Conservation (phyloP, 2,329 filamentous ascomycete genomes). For the Alternaria sp. region DNA sequence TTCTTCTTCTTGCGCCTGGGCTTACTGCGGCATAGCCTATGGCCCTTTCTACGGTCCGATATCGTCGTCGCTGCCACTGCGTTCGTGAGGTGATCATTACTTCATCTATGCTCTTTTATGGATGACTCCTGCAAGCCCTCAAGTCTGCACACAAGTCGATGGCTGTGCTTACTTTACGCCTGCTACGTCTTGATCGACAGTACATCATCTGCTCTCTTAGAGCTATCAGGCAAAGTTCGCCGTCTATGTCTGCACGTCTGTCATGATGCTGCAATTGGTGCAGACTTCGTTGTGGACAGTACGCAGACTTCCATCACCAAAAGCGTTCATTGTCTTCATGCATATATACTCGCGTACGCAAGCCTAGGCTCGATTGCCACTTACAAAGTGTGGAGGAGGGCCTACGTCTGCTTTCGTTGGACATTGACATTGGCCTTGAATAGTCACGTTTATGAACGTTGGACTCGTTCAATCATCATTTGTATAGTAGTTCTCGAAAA, state of each 20-base stretch:
- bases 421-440: neutral
- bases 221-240: neutral
- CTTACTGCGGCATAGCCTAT: constrained; percentile 12
- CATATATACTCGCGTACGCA: constrained; percentile 9
- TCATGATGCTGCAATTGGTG: constrained; percentile 2
- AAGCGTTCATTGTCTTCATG: constrained; percentile 17
- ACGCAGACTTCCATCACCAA: constrained; percentile 8
- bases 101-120: constrained; percentile 20
- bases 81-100: constrained; percentile 24
- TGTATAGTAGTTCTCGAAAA: constrained; percentile 16
- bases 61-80: constrained; percentile 13
- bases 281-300: constrained; percentile 4
- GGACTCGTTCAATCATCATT: neutral
- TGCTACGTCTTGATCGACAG: constrained; percentile 3
- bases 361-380: neutral
- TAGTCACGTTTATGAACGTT: neutral
- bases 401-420: constrained; percentile 1
- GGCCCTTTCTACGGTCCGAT: constrained; percentile 4
- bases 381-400: constrained; percentile 2
- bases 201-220: neutral
- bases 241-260: constrained; percentile 5
- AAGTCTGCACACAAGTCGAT: constrained; percentile 1
- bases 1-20: constrained; percentile 11
- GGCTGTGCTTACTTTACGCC: constrained; percentile 1
- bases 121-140: constrained; percentile 16